Conservation (phyloP, 2,329 filamentous ascomycete species). For the Alternaria sp. region DNA sequence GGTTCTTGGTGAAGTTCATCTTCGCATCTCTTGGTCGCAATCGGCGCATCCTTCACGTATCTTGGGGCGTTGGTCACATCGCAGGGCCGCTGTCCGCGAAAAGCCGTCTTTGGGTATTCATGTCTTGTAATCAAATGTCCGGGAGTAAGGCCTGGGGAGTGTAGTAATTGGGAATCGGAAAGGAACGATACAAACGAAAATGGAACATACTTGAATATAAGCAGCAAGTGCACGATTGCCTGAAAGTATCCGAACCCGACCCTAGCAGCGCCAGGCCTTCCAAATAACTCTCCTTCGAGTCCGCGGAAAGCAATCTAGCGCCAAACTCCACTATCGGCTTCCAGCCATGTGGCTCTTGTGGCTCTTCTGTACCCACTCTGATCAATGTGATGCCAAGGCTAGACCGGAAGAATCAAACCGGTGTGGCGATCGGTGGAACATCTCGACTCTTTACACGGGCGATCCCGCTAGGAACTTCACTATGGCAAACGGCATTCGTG, state of each 20-base stretch:
- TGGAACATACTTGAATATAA: background rate
- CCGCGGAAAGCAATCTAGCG: constrained; percentile 14
- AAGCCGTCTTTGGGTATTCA: background rate
- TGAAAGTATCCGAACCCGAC: background rate
- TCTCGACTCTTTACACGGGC: constrained; percentile 3
- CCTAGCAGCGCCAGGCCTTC: constrained; percentile 2
- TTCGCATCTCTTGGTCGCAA: background rate
- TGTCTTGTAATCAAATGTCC: constrained; percentile 3
- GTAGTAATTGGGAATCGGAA: background rate
- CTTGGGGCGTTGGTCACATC: background rate
- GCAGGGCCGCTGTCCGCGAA: background rate
- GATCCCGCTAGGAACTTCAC: constrained; percentile 8
- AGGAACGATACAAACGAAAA: background rate
- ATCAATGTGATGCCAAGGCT: constrained; percentile 28
- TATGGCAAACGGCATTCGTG: background rate
- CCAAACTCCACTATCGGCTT: constrained; percentile 7
- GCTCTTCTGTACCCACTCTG: constrained; percentile 17
- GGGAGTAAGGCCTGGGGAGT: background rate
- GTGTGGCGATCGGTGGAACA: constrained; percentile 25
- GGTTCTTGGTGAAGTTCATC: background rate
- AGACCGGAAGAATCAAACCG: constrained; percentile 17
- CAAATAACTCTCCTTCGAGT: constrained; percentile 8
- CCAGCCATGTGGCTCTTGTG: constrained; percentile 14
- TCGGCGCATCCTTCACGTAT: background rate
- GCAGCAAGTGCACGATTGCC: background rate